Evolutionary conservation across 495 filamentous ascomycete genomes (phyloP).

Genomic region (Melanomma pulvis-pyrius): DNA sequence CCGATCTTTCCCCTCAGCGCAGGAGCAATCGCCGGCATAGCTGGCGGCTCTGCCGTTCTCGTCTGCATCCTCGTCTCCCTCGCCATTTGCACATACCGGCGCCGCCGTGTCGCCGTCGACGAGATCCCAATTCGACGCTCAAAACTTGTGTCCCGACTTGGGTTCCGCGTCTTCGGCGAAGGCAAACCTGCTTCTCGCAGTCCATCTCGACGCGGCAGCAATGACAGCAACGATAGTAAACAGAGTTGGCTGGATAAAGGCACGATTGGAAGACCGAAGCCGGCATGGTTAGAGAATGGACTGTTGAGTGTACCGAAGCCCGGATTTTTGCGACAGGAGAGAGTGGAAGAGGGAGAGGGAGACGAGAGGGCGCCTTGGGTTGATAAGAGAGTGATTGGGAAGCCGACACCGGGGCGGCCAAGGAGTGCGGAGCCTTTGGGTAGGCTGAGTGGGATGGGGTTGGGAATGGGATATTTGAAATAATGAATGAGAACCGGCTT

Average conservation of each 20-base stretch:
- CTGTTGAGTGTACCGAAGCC: slow-evolving; percentile 27
- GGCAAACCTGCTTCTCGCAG: neutral
- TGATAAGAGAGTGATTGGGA: slow-evolving; percentile 13
- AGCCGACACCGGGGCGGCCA: slow-evolving; percentile 25
- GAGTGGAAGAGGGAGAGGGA: neutral
- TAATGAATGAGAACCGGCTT: slow-evolving; percentile 7
- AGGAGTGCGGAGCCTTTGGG: slow-evolving; percentile 31
- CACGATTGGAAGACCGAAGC: slow-evolving; percentile 21
- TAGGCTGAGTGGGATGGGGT: slow-evolving; percentile 34
- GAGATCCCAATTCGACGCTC: slow-evolving; percentile 32
- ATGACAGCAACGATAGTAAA: slow-evolving; percentile 1
- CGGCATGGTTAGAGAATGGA: slow-evolving; percentile 25
- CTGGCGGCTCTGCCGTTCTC: slow-evolving; percentile 2
- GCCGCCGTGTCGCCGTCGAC: slow-evolving; percentile 9
- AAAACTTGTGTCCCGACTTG: slow-evolving; percentile 29
- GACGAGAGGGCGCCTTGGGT: slow-evolving; percentile 13
- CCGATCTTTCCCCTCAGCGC: slow-evolving; percentile 10
- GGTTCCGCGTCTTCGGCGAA: slow-evolving; percentile 21
- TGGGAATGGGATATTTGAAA: slow-evolving; percentile 35
- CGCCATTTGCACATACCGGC: slow-evolving; percentile 3
- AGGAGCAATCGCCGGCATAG: slow-evolving; percentile 23
- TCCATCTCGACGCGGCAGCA: neutral
- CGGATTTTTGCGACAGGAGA: slow-evolving; percentile 17
- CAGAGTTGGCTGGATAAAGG: slow-evolving; percentile 20
- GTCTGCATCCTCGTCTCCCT: slow-evolving; percentile 12